Evolutionary conservation across 441 rosid species (phyloP).

Genomic region (Eruca vesicaria): DNA sequence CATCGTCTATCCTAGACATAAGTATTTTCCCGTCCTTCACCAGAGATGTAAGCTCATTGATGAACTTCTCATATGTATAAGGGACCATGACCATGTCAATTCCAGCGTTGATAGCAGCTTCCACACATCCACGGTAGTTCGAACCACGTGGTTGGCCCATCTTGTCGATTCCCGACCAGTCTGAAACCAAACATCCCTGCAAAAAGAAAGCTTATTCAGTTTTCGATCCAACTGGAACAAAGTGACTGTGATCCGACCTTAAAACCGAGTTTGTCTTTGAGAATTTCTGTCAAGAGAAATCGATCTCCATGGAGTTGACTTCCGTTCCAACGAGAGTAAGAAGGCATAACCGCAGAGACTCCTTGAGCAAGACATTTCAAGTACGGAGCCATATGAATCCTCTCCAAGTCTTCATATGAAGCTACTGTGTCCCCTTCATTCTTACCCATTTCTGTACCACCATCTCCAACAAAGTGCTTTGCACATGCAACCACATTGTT

Average conservation of each 20-base stretch:
- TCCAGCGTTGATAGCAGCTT: slow-evolving; percentile 73
- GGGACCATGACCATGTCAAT: slow-evolving; percentile 91
- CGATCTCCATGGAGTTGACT: slow-evolving; percentile 54
- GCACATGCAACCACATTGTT: slow-evolving; percentile 81
- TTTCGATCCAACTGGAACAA: background rate
- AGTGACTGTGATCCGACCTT: slow-evolving; percentile 37
- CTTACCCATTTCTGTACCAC: slow-evolving; percentile 64
- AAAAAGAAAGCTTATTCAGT: background rate
- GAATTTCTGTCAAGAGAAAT: slow-evolving; percentile 65
- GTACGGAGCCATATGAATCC: slow-evolving; percentile 69
- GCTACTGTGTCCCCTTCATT: slow-evolving; percentile 66
- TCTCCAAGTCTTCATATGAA: slow-evolving; percentile 62
- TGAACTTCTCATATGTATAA: slow-evolving; percentile 44
- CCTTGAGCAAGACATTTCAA: slow-evolving; percentile 70
- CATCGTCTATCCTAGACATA: slow-evolving; percentile 68
- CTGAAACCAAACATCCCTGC: slow-evolving; percentile 24
- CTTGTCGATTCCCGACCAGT: slow-evolving; percentile 21
- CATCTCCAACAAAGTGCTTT: slow-evolving; percentile 90
- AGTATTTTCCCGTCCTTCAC: slow-evolving; percentile 62
- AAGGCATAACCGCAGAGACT: slow-evolving; percentile 74
- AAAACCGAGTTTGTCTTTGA: slow-evolving; percentile 68
- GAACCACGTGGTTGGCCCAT: slow-evolving; percentile 62
- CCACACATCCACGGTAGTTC: slow-evolving; percentile 53
- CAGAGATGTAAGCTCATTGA: slow-evolving; percentile 46
- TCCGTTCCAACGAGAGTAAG: slow-evolving; percentile 81